Conservation (phyloP, 495 filamentous ascomycete species). For the Hypomontagnella submonticulosa region DNA sequence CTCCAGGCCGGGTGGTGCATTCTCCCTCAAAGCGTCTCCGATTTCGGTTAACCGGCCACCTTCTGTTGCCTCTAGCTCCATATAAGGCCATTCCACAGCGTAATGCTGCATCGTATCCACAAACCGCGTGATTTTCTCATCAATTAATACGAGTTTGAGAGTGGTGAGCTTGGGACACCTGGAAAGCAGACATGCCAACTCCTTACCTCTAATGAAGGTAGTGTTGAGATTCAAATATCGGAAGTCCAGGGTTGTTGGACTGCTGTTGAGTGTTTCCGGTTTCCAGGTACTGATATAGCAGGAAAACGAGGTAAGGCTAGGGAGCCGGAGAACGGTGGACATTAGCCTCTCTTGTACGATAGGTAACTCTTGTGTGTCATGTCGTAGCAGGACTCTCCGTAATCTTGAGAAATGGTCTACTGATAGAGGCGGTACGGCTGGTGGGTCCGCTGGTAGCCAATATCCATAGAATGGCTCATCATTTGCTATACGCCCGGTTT, state of each 20-base stretch:
- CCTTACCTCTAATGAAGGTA: not conserved
- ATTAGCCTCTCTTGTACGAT: no score
- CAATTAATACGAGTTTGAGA: not conserved
- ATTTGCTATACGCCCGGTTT: no score
- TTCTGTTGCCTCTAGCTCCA: no score
- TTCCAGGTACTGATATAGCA: not conserved
- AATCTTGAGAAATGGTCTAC: not conserved
- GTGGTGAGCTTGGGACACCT: not conserved
- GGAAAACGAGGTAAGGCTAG: not conserved
- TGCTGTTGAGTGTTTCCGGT: not conserved
- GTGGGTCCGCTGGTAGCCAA: no score
- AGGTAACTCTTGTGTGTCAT: not conserved
- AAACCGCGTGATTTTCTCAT: no score
- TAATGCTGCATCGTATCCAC: not conserved
- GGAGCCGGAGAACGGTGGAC: not conserved
- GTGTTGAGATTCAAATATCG: not conserved
- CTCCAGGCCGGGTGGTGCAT: not conserved
- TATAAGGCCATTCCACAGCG: no score
- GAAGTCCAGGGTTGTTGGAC: not conserved
- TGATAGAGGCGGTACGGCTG: not conserved
- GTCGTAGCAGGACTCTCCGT: not conserved
- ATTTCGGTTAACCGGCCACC: no score
- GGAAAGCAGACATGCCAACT: not conserved
- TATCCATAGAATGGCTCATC: no score
- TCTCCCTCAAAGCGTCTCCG: not conserved